These are phyloP conservation scores for Gentiana dahurica DNA, from an alignment of 257 asterid species.

Conservation along the genomic window DNA sequence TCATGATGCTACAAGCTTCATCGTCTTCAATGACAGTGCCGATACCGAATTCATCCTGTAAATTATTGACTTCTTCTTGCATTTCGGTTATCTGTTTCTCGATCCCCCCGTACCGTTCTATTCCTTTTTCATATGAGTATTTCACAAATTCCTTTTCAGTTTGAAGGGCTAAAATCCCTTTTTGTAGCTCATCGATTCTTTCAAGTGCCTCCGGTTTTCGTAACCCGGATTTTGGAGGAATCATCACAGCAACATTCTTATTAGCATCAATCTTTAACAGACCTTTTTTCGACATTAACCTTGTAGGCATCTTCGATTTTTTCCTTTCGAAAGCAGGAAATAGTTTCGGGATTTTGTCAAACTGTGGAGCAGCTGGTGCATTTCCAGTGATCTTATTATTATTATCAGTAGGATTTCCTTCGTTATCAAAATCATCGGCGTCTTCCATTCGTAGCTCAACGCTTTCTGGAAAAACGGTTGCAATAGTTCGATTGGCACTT, in stretches of 20 bases:
- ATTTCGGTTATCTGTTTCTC: conserved; percentile 26
- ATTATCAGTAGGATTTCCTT: background rate
- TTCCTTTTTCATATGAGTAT: conserved; percentile 28
- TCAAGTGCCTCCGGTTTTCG: conserved; percentile 27
- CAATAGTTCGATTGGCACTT: conserved; percentile 42
- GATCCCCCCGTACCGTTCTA: conserved; percentile 30
- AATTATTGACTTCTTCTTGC: conserved; percentile 29
- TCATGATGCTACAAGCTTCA: conserved; percentile 36
- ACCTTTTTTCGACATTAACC: conserved; percentile 35
- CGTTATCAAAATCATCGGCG: conserved; percentile 14
- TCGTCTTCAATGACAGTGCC: conserved; percentile 36
- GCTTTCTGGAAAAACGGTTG: conserved; percentile 35
- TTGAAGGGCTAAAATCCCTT: conserved; percentile 35
- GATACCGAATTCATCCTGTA: conserved; percentile 43
- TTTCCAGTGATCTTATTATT: conserved; percentile 5
- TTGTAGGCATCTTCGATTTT: conserved; percentile 21
- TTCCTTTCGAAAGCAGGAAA: conserved; percentile 6
- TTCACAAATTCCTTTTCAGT: conserved; percentile 35
- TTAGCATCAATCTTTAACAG: conserved; percentile 10
- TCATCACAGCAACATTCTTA: background rate
- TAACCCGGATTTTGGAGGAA: conserved; percentile 22
- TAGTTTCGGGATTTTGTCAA: conserved; percentile 13
- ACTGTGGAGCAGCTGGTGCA: conserved; percentile 23
- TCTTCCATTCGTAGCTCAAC: conserved; percentile 30
- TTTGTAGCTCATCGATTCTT: conserved; percentile 32